phyloP scores from a whole-genome alignment of 1,284 basidiomycete species.

The Leccinum griseonigrum region DNA sequence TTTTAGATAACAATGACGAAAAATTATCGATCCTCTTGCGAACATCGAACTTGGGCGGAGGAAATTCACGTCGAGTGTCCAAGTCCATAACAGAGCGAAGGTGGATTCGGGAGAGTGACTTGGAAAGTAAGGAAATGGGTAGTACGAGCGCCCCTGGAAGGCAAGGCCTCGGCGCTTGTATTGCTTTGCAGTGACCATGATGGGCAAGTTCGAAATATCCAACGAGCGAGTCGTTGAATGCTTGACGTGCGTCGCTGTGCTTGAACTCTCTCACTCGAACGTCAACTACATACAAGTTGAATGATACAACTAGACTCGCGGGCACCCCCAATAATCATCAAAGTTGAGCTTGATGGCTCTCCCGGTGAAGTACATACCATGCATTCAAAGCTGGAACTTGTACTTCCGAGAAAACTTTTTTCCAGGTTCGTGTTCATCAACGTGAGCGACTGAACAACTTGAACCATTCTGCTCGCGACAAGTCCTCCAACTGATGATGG shows the following conservation, averaged over 20 bases:
- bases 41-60: conserved; percentile 18
- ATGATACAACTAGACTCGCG: too few relatives aligned
- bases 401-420: neutral
- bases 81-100: conserved; percentile 14
- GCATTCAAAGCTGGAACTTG: too few relatives aligned
- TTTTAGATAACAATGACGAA: conserved; percentile 22
- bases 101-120: neutral
- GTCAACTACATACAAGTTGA: too few relatives aligned
- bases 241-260: too few relatives aligned
- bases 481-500: neutral
- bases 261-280: too few relatives aligned
- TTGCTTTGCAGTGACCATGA: neutral
- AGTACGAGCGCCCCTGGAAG: neutral
- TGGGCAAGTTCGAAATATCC: neutral
- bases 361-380: too few relatives aligned
- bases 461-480: neutral
- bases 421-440: neutral
- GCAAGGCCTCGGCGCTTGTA: neutral
- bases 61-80: conserved; percentile 1
- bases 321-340: too few relatives aligned
- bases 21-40: conserved; percentile 24
- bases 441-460: neutral
- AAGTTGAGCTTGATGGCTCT: too few relatives aligned
- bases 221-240: neutral
- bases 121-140: neutral